These are phyloP conservation scores for Sugiyamaella japonica DNA, from an alignment of 1,139 yeast genomes.

Conservation along the genomic window DNA sequence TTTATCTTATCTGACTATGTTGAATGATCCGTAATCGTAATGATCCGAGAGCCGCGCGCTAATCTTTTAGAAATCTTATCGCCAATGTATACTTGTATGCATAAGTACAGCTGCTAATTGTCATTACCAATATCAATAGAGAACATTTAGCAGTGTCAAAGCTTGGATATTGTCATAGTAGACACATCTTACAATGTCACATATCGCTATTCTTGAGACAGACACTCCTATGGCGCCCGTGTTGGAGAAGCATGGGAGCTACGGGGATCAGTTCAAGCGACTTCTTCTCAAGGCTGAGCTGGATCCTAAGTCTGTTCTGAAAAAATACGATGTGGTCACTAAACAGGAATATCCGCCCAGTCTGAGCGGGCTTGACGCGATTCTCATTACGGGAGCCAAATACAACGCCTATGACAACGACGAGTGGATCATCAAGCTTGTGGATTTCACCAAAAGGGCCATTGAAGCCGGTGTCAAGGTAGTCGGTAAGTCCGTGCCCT, in stretches of 20 bases:
- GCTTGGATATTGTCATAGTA: background rate
- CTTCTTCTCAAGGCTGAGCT: constrained; percentile 37
- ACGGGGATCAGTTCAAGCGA: constrained; percentile 41
- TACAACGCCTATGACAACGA: constrained; percentile 56
- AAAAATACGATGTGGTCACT: constrained; percentile 50
- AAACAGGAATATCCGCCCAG: constrained; percentile 44
- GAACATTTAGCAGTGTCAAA: background rate
- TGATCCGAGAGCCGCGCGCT: too few species aligned
- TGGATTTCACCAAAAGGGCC: constrained; percentile 41
- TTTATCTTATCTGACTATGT: too few species aligned
- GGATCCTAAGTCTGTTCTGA: constrained; percentile 31
- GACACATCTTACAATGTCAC: constrained; percentile 4
- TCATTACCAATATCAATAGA: background rate
- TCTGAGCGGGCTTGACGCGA: constrained; percentile 44
- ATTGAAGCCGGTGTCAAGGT: constrained; percentile 36
- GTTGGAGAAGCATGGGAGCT: constrained; percentile 32
- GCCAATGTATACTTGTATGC: too few species aligned
- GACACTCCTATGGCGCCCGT: constrained; percentile 37
- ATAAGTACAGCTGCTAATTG: background rate
- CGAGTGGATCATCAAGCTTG: constrained; percentile 55
- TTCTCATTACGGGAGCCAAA: constrained; percentile 67
- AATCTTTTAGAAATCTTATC: too few species aligned
- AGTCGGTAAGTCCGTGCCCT: constrained; percentile 24
- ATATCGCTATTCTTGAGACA: constrained; percentile 16
- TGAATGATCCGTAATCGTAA: too few species aligned